Evolutionary conservation across 805 yeast species (phyloP), one percentile per base, ranked within the genome.

Genomic region (Cyberlindnera maritima): DNA sequence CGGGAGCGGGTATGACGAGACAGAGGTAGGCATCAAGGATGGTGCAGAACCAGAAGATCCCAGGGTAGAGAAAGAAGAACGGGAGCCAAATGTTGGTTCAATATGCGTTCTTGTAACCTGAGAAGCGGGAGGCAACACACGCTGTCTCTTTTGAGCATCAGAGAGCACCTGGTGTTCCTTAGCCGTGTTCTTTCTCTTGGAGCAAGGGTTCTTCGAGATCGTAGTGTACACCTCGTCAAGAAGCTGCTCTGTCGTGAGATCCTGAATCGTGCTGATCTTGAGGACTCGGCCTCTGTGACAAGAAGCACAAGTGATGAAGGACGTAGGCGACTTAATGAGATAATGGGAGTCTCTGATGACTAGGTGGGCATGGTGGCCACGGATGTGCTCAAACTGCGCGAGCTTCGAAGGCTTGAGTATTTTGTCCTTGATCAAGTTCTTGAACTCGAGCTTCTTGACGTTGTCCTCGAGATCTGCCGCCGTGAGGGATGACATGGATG

Each of bases 341-440:
- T 60, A 60, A 26, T 60, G 61, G 0, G 63, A 59, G 39, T 60
- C 64, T 46, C 64, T 49, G 32, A 60, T 60, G n/a, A 60, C 64
- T 8, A 60, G 39, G 48, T 60, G 64, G 7, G 58, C 44, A 32
- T 60, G 64, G 28, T 59, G 62, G 3, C 47, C 55, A 21, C 56
- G 54, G 4, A 55, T 39, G 3, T 29, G 14, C 13, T 47, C 48
- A 17, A 36, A 59, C 21, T 48, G 43, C 14, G 56, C 48, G 2
- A 47, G 41, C 26, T 59, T 60, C 1, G 64, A 60, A 3, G 62
- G 64, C 37, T 58, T 57, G 3, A 60, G 46, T 0, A 60, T 50
- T 32, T 59, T 59, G 39, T 59, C 62, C 46, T 57, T 60, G 37
- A 60, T 59, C 4, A 60, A 44, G 28, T 40, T 56, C 49, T 60